Evolutionary conservation across 148 eudicot species (phyloP), one percentile per base, ranked within the genome.

Genomic region (Dianthus caryophyllus): DNA sequence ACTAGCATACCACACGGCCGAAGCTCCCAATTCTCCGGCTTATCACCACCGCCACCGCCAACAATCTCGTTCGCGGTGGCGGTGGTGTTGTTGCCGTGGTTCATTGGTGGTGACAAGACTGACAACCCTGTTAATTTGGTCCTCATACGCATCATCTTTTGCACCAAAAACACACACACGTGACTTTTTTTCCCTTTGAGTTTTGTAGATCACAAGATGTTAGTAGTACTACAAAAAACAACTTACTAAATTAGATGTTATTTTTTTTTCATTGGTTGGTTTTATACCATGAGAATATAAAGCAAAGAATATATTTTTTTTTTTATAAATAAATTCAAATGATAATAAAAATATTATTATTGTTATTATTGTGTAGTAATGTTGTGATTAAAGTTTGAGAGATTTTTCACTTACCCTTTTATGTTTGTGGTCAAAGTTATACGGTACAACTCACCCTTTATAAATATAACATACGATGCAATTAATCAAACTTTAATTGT

Each of bases 1-100:
- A 92, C 98, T 64, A 92, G 50, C 98, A 92, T 89, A 67, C 98
- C 98, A 30, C 94, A 83, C 0, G 98, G 96, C 38, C 98, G 71
- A 61, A 92, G 54, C 82, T 92, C 98, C 96, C 96, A 89, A 39
- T 89, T 89, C 24, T 76, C 79, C 25, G 53, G 62, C 29, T 47
- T 58, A 0, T 48, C 65, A 22, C 75, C 79, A 14, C 27, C 73
- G 6, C 36, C 65, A 25, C 68, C 73, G 0, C 56, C 83, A 11
- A 74, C 76, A 27, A 38, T 71, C 64, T n/a, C 33, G 62, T 39
- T 60, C 33, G 71, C 47, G 11, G 26, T 61, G 64, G 66, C 33
- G 62, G 36, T 60, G 33, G 71, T 54, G 11, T 25, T 61, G 64
- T 65, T 51, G 26, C 64, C 75, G 24, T n/a, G n/a, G n/a, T 71